phyloP scores from a whole-genome alignment of 176 grass and related monocot species.

The Calamus simplicifolius region DNA sequence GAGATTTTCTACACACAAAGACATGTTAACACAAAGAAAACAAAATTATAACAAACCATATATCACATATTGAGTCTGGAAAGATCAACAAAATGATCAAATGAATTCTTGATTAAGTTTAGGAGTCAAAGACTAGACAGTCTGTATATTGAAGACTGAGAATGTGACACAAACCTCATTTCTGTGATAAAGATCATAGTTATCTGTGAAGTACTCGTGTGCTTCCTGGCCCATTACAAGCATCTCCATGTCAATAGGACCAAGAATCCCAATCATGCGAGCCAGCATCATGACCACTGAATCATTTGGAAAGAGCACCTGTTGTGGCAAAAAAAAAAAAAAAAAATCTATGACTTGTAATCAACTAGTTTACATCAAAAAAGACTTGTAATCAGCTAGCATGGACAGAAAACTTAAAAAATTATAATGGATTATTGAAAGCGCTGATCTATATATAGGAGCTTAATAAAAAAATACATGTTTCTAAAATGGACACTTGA shows the following conservation, averaged over 20 bases:
- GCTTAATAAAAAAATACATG: no score
- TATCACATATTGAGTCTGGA: no score
- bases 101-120: background rate
- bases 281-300: conserved; percentile 76
- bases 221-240: conserved; percentile 60
- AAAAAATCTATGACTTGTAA: no score
- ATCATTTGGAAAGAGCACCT: conserved; percentile 96
- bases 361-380: background rate
- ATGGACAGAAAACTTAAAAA: no score
- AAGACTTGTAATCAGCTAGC: no score
- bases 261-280: conserved; percentile 60
- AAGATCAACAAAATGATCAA: background rate
- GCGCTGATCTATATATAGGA: no score
- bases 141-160: background rate
- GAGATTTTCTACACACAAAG: no score
- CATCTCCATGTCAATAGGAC: conserved; percentile 95
- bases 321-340: conserved; percentile 18
- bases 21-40: no score
- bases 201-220: conserved; percentile 75
- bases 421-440: no score
- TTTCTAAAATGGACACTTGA: no score
- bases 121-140: background rate
- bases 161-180: conserved; percentile 61
- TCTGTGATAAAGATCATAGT: conserved; percentile 65
- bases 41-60: no score